Conservation (phyloP, 2,329 filamentous ascomycete species). For the Cephalotrichum gorgonifer region DNA sequence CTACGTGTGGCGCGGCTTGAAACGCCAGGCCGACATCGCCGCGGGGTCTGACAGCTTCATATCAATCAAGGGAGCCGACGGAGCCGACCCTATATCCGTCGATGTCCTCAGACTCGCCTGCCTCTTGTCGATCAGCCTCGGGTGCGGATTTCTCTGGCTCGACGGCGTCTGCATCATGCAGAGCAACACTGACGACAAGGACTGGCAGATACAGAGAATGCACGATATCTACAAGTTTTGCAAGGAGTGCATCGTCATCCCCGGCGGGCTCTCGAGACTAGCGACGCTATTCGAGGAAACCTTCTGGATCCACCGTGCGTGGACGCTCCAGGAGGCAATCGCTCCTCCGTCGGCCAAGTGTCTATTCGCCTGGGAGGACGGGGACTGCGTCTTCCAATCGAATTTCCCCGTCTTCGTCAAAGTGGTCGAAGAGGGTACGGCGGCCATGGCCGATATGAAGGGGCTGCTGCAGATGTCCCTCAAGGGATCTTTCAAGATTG, state of each 20-base stretch:
- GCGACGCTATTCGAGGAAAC: constrained; percentile 8
- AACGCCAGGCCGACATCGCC: too few species aligned
- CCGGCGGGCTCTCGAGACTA: constrained; percentile 11
- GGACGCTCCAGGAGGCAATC: constrained; percentile 14
- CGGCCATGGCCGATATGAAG: neutral
- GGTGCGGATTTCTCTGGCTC: constrained; percentile 8
- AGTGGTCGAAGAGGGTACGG: neutral
- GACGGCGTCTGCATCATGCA: constrained; percentile 10
- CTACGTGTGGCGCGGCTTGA: too few species aligned
- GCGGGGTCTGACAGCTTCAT: too few species aligned
- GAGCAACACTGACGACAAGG: constrained; percentile 8
- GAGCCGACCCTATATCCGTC: too few species aligned
- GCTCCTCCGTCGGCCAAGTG: constrained; percentile 6
- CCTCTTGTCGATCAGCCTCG: too few species aligned
- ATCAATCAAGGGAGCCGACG: too few species aligned
- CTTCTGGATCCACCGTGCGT: constrained; percentile 12
- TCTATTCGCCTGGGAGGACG: neutral
- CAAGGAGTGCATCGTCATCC: constrained; percentile 10
- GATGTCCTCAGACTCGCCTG: too few species aligned
- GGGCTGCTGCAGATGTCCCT: neutral
- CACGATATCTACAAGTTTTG: constrained; percentile 10
- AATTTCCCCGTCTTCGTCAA: constrained; percentile 5
- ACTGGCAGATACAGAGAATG: constrained; percentile 13
- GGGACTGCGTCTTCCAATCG: neutral
- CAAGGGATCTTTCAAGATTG: neutral